A percentile compares a stretch with the other conserved stretches of the same genome.
Evolutionary conservation across 2,329 filamentous ascomycete genomes (phyloP).

Genomic region (Torrubiella hemipterigena): DNA sequence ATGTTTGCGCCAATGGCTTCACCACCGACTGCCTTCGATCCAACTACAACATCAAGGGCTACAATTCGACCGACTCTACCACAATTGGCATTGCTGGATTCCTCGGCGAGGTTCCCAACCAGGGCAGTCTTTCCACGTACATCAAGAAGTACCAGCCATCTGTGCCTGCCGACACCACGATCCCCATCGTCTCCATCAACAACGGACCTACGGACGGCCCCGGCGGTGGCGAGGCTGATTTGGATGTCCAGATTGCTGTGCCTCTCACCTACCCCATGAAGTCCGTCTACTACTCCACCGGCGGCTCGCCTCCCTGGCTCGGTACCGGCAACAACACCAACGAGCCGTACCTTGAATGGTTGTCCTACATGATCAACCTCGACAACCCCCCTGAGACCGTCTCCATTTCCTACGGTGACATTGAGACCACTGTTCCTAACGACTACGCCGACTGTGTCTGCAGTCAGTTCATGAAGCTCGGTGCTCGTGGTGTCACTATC

Average conservation of each 20-base stretch:
- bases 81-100: background rate
- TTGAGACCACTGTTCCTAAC: background rate
- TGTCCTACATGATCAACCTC: background rate
- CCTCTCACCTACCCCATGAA: background rate
- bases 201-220: background rate
- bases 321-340: background rate
- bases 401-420: background rate
- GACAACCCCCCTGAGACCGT: background rate
- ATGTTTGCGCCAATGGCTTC: background rate
- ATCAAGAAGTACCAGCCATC: background rate
- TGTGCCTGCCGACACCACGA: background rate
- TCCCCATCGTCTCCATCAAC: background rate
- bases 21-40: background rate
- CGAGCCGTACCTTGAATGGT: background rate
- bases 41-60: background rate
- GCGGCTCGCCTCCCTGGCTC: background rate
- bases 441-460: background rate
- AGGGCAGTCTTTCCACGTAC: background rate
- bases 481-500: background rate
- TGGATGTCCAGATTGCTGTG: background rate
- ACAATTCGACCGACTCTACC: background rate
- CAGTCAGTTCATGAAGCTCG: background rate
- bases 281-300: background rate
- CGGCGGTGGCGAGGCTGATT: background rate
- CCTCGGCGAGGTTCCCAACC: background rate